Evolutionary conservation across 2,329 filamentous ascomycete species (phyloP).

Genomic region (Epicoccum nigrum): DNA sequence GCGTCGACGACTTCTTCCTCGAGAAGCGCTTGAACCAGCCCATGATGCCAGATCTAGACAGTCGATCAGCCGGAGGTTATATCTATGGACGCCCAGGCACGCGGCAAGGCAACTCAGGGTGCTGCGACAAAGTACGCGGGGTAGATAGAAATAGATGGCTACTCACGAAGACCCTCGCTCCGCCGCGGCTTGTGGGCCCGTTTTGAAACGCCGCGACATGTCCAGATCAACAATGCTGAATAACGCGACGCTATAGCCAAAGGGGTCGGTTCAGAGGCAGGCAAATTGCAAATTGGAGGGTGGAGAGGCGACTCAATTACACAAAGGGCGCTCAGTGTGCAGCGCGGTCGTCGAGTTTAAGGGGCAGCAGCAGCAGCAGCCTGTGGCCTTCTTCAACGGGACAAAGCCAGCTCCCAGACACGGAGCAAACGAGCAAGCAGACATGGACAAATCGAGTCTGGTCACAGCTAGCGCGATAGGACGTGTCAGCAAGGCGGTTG

Average conservation of each 20-base stretch:
- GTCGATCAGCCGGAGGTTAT: slow-evolving; percentile 23
- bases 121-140: slow-evolving; percentile 18
- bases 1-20: slow-evolving; percentile 41
- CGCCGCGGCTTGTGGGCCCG: slow-evolving; percentile 16
- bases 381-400: slow-evolving; percentile 10
- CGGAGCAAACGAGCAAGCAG: slow-evolving; percentile 8
- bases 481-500: slow-evolving; percentile 31
- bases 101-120: slow-evolving; percentile 24
- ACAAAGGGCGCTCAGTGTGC: slow-evolving; percentile 13
- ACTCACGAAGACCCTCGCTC: slow-evolving; percentile 14
- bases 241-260: background rate
- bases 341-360: slow-evolving; percentile 9
- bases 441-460: slow-evolving; percentile 15
- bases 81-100: slow-evolving; percentile 13
- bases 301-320: background rate
- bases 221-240: slow-evolving; percentile 12
- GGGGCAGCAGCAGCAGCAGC: slow-evolving; percentile 3
- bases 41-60: slow-evolving; percentile 49
- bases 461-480: slow-evolving; percentile 21
- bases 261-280: background rate
- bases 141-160: slow-evolving; percentile 20
- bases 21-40: slow-evolving; percentile 58
- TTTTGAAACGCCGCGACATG: slow-evolving; percentile 20
- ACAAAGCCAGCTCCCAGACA: slow-evolving; percentile 3
- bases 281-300: slow-evolving; percentile 10